Evolutionary conservation across 805 yeast species (phyloP).

Genomic region (Barnettozyma siamensis): DNA sequence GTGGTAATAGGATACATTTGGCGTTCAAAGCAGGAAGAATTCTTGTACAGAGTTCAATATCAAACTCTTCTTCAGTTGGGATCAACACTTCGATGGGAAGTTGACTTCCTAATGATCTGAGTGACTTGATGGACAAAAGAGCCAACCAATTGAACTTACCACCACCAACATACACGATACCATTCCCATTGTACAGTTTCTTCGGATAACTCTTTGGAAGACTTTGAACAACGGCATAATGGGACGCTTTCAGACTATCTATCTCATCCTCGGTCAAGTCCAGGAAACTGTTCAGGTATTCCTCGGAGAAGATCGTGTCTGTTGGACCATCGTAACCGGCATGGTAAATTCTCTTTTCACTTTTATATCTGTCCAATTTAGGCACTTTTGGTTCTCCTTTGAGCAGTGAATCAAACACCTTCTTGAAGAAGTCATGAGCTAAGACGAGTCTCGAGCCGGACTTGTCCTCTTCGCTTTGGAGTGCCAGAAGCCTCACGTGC

Average conservation of each 20-base stretch:
- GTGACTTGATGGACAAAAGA: conserved; percentile 40
- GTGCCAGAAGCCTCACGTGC: conserved; percentile 19
- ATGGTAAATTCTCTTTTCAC: conserved; percentile 45
- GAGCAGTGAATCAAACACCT: conserved; percentile 36
- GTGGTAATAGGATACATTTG: conserved; percentile 55
- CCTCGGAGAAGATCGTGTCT: conserved; percentile 44
- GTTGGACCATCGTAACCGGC: conserved; percentile 43
- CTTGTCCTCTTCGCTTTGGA: conserved; percentile 26
- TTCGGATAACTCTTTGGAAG: conserved; percentile 46
- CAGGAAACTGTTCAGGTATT: conserved; percentile 44
- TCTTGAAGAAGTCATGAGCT: conserved; percentile 38
- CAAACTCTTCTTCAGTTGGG: conserved; percentile 63
- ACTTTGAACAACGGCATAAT: conserved; percentile 36
- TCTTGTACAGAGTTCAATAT: conserved; percentile 56
- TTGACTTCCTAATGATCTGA: conserved; percentile 44
- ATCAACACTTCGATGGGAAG: conserved; percentile 69
- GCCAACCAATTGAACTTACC: conserved; percentile 54
- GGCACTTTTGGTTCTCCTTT: conserved; percentile 41
- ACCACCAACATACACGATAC: conserved; percentile 62
- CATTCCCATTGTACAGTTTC: conserved; percentile 44
- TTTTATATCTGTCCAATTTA: conserved; percentile 37
- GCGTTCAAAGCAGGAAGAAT: conserved; percentile 59
- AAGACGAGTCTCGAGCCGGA: conserved; percentile 28
- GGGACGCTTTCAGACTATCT: conserved; percentile 40
- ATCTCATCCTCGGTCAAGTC: conserved; percentile 40